Evolutionary conservation across 331 rosid species (phyloP), one percentile per base, ranked within the genome.

Genomic region (Acacia concinna): DNA sequence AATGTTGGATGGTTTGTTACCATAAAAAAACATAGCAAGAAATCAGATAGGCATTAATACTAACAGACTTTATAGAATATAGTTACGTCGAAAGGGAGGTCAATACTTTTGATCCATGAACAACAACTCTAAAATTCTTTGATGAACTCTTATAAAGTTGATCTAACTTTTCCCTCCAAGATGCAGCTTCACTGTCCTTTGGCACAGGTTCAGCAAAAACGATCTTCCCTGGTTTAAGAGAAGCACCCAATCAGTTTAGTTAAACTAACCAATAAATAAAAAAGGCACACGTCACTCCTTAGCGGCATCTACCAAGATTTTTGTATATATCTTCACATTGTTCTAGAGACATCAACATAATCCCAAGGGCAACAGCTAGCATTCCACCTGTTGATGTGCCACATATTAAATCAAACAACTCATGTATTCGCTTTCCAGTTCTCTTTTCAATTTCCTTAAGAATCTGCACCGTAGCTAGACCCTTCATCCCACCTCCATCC

Each of bases 401-500:
- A 11, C 98, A 94, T 82, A 94, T 90, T 78, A 94, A 97, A 85
- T 94, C 98, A 86, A 94, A 94, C 87, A 92, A 81, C 84, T 94
- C 98, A 56, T 94, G 88, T 88, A 94, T 94, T 81, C 68, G 89
- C 80, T 91, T 94, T 89, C 98, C 98, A 49, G 97, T 87, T 68
- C 97, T 95, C 80, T 91, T 92, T 81, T 94, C 98, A 85, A 94
- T 94, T 87, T 93, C 97, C 88, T 88, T 94, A 68, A 94, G 93
- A 82, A 94, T 94, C 81, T 87, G 90, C 69, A 94, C 97, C 32
- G 98, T 92, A 81, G 97, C 96, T 80, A 94, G 87, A 82, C 98
- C 98, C 85, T 92, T 94, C 98, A 94, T 94, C 75, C 98, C 98
- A 80, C 98, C 98, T 71, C 98, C 98, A 78, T 94, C 98, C 97